Evolutionary conservation across 495 filamentous ascomycete genomes (phyloP).

Genomic region (Venustampulla echinocandica): DNA sequence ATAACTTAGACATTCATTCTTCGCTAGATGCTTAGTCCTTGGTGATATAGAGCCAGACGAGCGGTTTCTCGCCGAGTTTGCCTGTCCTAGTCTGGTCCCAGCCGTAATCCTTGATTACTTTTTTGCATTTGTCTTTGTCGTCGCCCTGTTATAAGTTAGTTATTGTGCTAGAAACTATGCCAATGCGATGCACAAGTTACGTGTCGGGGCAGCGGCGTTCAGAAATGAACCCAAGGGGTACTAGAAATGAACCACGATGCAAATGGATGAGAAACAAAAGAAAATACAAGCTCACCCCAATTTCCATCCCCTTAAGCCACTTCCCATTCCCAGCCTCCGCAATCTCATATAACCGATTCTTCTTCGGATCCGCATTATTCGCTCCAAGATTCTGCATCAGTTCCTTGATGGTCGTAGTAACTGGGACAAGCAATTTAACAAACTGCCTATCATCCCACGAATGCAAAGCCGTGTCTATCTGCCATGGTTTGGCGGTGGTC

Average conservation of each 20-base stretch:
- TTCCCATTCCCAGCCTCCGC: slow-evolving; percentile 16
- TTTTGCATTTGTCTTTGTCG: slow-evolving; percentile 18
- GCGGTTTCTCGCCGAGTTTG: slow-evolving; percentile 4
- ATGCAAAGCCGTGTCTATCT: slow-evolving; percentile 11
- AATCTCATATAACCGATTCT: slow-evolving; percentile 35
- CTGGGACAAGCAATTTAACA: slow-evolving; percentile 33
- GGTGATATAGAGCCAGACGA: slow-evolving; percentile 20
- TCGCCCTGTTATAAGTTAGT: no score
- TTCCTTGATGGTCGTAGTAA: slow-evolving; percentile 32
- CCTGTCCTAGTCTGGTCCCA: slow-evolving; percentile 18
- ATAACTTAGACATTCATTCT: no score
- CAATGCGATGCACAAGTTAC: no score
- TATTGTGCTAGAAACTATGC: no score
- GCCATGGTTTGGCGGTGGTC: slow-evolving; percentile 34
- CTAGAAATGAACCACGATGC: not conserved
- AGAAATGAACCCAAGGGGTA: not conserved
- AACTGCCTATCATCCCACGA: slow-evolving; percentile 18
- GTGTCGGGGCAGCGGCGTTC: not conserved
- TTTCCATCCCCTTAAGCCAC: slow-evolving; percentile 11
- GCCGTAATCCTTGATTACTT: slow-evolving; percentile 11
- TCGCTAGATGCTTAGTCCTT: slow-evolving; percentile 16
- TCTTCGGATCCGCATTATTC: slow-evolving; percentile 28
- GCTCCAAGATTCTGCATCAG: slow-evolving; percentile 40
- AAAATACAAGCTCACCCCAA: not conserved
- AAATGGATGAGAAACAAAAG: no score